Evolutionary conservation across 768 basidiomycete genomes (phyloP), one percentile per base, ranked within the genome.

Genomic region (Tylopilus intermedius): DNA sequence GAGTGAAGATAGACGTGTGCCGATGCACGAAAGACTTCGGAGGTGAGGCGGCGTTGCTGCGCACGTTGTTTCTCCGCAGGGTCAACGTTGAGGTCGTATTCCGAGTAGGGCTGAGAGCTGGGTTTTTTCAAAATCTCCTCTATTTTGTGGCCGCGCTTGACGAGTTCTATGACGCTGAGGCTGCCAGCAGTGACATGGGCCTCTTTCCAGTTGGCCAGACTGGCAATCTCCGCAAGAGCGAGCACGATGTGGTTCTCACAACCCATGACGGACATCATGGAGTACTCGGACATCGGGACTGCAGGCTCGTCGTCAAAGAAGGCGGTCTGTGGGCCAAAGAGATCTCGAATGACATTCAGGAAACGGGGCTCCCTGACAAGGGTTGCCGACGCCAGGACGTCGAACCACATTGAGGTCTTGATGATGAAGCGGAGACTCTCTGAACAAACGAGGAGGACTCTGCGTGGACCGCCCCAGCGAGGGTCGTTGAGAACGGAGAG

Each of bases 341-440:
- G 71, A 24, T 67, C 65, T 22, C 77, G 75, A 61, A 88, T 84
- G 39, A 76, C 72, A 3, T 60, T 30, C 37, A 85, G 68, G 66
- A 90, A 83, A 45, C 73, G 72, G 9, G 90, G 88, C 3, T 70
- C 58, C 57, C 75, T 60, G 56, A 76, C 72, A n/a, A 79, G 82
- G n/a, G 88, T 88, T 47, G 85, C 78, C 1, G 84, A 81, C 7
- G 87, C 88, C 47, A 91, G 76, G 33, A 91, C 87, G 65, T 92
- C 90, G 66, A 91, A 90, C 90, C 90, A 92, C 50, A 91, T 82
- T 14, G 86, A 82, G 26, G 89, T 86, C 68, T 89, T 89, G 70
- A 90, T 77, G 64, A 91, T 83, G 68, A 90, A 90, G 35, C 71
- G 79, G 66, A 72, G 76, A 70, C 73, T 81, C 74, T 74, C 76